Base-by-base conservation (phyloP, 2,329 filamentous ascomycete genomes). In the Cordyceps javanica region DNA sequence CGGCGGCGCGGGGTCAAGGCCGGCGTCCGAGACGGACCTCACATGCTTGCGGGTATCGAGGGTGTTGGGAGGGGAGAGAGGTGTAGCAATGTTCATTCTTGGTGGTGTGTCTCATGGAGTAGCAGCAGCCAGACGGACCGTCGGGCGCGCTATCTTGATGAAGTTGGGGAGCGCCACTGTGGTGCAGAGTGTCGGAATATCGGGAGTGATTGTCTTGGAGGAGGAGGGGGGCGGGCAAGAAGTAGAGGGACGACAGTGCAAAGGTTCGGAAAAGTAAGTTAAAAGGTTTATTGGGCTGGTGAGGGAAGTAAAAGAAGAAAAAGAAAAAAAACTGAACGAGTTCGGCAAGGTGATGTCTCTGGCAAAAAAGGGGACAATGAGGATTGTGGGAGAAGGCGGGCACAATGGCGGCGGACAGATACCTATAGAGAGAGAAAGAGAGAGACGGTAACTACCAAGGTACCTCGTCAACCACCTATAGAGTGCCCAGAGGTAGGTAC, bases 91-190 rank as follows among this genome's bases (percentile, higher is more conserved):
- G 28, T 57, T 51, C 55, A 57, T 57, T 10, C 36, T 57, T 23
- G 53, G n/a, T 16, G 53, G 44, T 39, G 53, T 49, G 53, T 56
- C 53, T 56, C 53, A 56, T 56, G 53, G 44, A 56, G 32, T 34
- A 32, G 26, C 44, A 41, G 23, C 50, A 16, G 41, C 42, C 44
- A 39, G 32, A 39, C 53, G 53, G 53, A 56, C 32, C 53, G 34
- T 56, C 53, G 53, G 53, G 53, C 52, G 53, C 52, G 41, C 39
- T 46, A 38, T 30, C 11, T 32, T 32, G 45, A n/a, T 11, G 28
- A 14, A 45, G 52, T 19, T 32, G 52, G n/a, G 25, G n/a, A 46
- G 53, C 53, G 53, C 53, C 53, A 56, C 53, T n/a, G 42, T 49
- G 41, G 42, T 49, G 53, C 53, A 48, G 51, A 46, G 28, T 55